Evolutionary conservation across 2,329 filamentous ascomycete species (phyloP).

Genomic region (Zymoseptoria brevis): DNA sequence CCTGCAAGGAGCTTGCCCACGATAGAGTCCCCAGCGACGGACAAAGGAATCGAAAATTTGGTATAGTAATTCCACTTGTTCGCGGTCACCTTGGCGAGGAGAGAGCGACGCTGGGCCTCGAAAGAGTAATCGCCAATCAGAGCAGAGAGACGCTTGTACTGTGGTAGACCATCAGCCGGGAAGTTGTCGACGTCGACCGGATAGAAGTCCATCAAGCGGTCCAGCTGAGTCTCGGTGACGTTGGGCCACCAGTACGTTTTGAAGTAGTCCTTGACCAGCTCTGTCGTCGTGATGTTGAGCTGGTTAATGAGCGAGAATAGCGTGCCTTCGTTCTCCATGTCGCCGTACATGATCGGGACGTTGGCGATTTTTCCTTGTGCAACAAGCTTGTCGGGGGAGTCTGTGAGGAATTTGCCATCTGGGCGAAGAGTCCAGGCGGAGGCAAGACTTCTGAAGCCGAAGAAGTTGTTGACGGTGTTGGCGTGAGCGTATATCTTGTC

Average conservation of each 20-base stretch:
- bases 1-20: slow-evolving; percentile 4
- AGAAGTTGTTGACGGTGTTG: slow-evolving; percentile 11
- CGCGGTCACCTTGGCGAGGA: slow-evolving; percentile 3
- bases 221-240: slow-evolving; percentile 9
- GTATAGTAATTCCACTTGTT: slow-evolving; percentile 8
- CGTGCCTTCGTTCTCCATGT: slow-evolving; percentile 12
- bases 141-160: slow-evolving; percentile 12
- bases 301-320: slow-evolving; percentile 9
- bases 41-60: slow-evolving; percentile 5
- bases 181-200: slow-evolving; percentile 1
- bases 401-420: slow-evolving; percentile 9
- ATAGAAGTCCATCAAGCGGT: slow-evolving; percentile 10
- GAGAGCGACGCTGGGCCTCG: slow-evolving; percentile 7
- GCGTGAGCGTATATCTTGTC: slow-evolving; percentile 6
- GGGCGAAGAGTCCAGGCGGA: slow-evolving; percentile 12
- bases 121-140: slow-evolving; percentile 14
- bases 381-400: slow-evolving; percentile 9
- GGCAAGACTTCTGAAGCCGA: slow-evolving; percentile 7
- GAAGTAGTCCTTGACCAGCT: slow-evolving; percentile 13
- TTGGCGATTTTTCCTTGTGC: slow-evolving; percentile 9
- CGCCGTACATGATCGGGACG: slow-evolving; percentile 9
- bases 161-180: slow-evolving; percentile 3
- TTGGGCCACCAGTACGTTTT: slow-evolving; percentile 12
- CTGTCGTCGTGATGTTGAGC: slow-evolving; percentile 13
- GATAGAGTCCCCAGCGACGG: background rate